Base-by-base conservation (phyloP, 2,329 filamentous ascomycete genomes). In the Pseudopyricularia javanii region DNA sequence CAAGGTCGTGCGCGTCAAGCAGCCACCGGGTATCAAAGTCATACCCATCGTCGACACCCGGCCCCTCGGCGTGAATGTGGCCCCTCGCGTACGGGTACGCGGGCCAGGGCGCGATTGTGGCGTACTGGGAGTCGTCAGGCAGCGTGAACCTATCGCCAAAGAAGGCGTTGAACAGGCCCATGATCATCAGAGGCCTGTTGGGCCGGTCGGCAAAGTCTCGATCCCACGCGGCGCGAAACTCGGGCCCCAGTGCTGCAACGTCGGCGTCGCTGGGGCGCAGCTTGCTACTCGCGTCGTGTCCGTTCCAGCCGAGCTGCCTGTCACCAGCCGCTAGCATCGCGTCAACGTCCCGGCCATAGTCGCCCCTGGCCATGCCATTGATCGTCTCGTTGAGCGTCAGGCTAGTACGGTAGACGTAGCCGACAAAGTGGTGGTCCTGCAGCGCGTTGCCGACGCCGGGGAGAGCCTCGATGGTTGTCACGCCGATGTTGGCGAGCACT, bases 371-470 rank as follows among this genome's bases (percentile, higher is more conserved):
- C 32, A 69, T 40, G 3, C 55, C 59, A 26, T 69, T 66, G 2
- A 63, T 54, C 1, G 77, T 80, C 56, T 79, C 72, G 7, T 68
- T 61, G 1, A 70, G 65, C 0, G 61, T 60, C 0, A 79, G 61
- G 12, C 62, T 88, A 17, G 85, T 85, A 12, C 86, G 77, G 65
- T 78, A 89, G 2, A 79, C 75, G 0, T 83, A 77, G 64, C 88
- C 88, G 2, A 82, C 85, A 37, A 88, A 72, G 63, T 86, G 86
- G 62, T 87, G 84, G 63, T 87, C 84, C 64, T 88, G 85, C 76
- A 88, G 88, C 70, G 88, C 88, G 51, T 83, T 74, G 54, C 85
- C 85, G 22, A 88, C 85, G 58, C 85, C 85, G 0, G 85, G 85
- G 20, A 88, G 77, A 61, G 88, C 78, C 54, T 88, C 78, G 11